Percentiles rank a stretch among this genome's conserved stretches.
phyloP scores from a whole-genome alignment of 2,329 filamentous ascomycete genomes.

The Ophiosphaerella herpotricha region DNA sequence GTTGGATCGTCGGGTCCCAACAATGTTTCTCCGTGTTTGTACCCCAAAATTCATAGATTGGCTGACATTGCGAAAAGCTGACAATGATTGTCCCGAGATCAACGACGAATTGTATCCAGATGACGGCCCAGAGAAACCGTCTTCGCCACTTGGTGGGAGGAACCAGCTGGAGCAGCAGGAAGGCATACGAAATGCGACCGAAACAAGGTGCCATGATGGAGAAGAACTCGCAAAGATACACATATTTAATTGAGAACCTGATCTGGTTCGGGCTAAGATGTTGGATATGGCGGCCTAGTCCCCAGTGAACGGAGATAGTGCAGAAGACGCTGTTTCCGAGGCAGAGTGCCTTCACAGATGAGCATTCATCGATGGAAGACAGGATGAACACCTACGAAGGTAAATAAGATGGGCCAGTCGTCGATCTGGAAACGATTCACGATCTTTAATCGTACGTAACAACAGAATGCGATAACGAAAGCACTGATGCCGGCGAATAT shows the following conservation, averaged over 20 bases:
- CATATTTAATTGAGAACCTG: slow-evolving; percentile 1
- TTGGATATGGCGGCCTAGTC: not conserved
- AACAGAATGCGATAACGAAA: not conserved
- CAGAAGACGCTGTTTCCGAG: slow-evolving; percentile 3
- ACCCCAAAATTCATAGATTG: slow-evolving; percentile 3
- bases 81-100: slow-evolving; percentile 1
- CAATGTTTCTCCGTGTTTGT: not conserved
- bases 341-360: not conserved
- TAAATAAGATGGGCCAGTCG: not conserved
- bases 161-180: not conserved
- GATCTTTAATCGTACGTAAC: not conserved
- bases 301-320: slow-evolving; percentile 1
- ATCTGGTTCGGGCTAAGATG: slow-evolving; percentile 1
- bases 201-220: slow-evolving; percentile 5
- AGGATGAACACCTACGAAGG: not conserved
- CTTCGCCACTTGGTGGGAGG: slow-evolving; percentile 1
- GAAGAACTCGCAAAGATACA: slow-evolving; percentile 3
- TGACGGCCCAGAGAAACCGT: slow-evolving; percentile 1
- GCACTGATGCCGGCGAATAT: not conserved
- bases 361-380: not conserved
- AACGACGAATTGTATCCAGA: not conserved
- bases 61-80: slow-evolving; percentile 3
- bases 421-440: slow-evolving; percentile 1
- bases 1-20: slow-evolving; percentile 1
- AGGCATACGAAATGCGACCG: slow-evolving; percentile 3